Evolutionary conservation across 371 early-diverging fungal genomes (phyloP).

Genomic region (Dichotomocladium elegans): DNA sequence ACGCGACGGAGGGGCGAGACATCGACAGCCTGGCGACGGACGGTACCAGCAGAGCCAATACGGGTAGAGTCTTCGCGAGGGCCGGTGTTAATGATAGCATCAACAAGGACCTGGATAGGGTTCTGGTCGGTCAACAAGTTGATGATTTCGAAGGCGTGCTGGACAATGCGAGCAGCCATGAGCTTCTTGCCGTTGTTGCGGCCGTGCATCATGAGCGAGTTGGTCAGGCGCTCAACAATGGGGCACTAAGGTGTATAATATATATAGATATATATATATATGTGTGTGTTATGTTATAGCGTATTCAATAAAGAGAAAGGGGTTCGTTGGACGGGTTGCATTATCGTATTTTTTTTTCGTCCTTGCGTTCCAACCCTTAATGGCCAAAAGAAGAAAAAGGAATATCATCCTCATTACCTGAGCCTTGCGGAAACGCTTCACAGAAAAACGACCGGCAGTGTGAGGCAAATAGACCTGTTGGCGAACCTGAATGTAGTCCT

Average conservation of each 20-base stretch:
- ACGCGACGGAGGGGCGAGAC: constrained; percentile 99
- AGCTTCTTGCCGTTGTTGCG: constrained; percentile 99
- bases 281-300: no score
- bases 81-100: constrained; percentile 99
- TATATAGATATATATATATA: no score
- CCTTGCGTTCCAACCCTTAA: no score
- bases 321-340: no score
- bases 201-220: constrained; percentile 99
- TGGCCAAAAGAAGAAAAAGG: no score
- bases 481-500: constrained; percentile 94
- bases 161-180: constrained; percentile 98
- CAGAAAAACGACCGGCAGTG: constrained; percentile 98
- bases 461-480: constrained; percentile 96
- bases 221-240: constrained; percentile 99
- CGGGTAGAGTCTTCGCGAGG: constrained; percentile 99
- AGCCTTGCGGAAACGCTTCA: constrained; percentile 98
- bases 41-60: constrained; percentile 99
- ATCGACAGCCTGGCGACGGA: constrained; percentile 99
- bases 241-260: constrained; percentile 72
- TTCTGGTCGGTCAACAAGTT: constrained; percentile 98
- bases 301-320: no score
- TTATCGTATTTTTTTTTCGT: no score
- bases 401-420: constrained; percentile 46
- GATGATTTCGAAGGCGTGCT: constrained; percentile 99
- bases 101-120: constrained; percentile 99